A percentile compares a stretch with the other conserved stretches of the same genome.
Evolutionary conservation across 208 protist species (phyloP).

Genomic region (Trypanosoma lewisi): DNA sequence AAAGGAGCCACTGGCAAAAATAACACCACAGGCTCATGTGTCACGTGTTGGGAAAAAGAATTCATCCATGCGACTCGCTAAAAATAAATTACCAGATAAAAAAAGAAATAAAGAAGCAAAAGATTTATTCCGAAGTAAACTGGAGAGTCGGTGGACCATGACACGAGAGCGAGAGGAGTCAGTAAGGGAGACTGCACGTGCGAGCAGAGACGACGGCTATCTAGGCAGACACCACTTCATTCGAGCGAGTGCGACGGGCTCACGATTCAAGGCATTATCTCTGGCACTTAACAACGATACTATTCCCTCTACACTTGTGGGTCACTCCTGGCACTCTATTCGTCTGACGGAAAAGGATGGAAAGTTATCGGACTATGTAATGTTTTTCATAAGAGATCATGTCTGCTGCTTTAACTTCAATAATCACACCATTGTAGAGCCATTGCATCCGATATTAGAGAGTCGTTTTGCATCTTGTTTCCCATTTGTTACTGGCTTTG

Average conservation of each 20-base stretch:
- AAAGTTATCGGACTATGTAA: slow-evolving; percentile 16
- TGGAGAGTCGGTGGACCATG: slow-evolving; percentile 11
- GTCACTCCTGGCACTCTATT: slow-evolving; percentile 33
- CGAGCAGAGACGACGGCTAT: neutral
- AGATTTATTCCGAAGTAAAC: slow-evolving; percentile 6
- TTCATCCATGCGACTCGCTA: neutral
- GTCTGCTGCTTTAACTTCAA: slow-evolving; percentile 33
- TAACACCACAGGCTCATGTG: neutral
- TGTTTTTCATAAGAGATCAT: slow-evolving; percentile 34
- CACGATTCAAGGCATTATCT: neutral
- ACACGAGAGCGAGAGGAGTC: neutral
- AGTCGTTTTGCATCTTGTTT: slow-evolving; percentile 13
- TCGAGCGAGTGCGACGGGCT: too few relatives aligned
- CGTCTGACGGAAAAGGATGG: slow-evolving; percentile 27
- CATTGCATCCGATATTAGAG: slow-evolving; percentile 17
- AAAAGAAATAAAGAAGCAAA: neutral
- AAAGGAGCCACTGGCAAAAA: neutral
- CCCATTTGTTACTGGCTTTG: slow-evolving; percentile 53
- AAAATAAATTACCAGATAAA: neutral
- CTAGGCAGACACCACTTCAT: neutral
- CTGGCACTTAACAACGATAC: slow-evolving; percentile 9
- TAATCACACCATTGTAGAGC: slow-evolving; percentile 16
- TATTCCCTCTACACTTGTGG: slow-evolving; percentile 24
- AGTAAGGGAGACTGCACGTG: neutral
- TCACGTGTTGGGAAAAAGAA: neutral